Evolutionary conservation across 2,329 filamentous ascomycete genomes (phyloP).

Genomic region (Aspergillus sergii): DNA sequence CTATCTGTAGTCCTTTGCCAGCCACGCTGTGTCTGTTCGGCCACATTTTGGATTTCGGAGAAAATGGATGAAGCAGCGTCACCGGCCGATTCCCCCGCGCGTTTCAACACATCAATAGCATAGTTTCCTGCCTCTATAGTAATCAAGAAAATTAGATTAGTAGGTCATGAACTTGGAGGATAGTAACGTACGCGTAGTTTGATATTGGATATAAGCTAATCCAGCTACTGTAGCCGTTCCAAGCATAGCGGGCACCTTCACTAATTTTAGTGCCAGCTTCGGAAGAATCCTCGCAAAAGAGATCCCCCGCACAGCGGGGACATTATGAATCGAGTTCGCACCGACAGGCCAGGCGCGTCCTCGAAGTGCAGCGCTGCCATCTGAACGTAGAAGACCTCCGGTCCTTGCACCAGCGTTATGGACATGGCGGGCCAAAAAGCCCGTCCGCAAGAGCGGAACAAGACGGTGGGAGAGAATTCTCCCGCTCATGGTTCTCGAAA

Average conservation of each 20-base stretch:
- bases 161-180: not conserved
- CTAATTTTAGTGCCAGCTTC: constrained; percentile 86
- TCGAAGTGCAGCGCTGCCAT: constrained; percentile 63
- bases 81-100: constrained; percentile 71
- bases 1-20: constrained; percentile 84
- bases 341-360: constrained; percentile 76
- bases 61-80: constrained; percentile 71
- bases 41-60: constrained; percentile 71
- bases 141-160: constrained; percentile 12
- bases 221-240: constrained; percentile 85
- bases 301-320: constrained; percentile 64
- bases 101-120: constrained; percentile 73
- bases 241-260: constrained; percentile 85
- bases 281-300: constrained; percentile 74
- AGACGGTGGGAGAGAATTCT: constrained; percentile 76
- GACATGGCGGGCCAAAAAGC: constrained; percentile 62
- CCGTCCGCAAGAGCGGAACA: constrained; percentile 66
- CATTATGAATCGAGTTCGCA: constrained; percentile 79
- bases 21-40: constrained; percentile 75
- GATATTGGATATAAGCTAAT: constrained; percentile 92
- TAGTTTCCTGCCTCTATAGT: constrained; percentile 71
- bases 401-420: constrained; percentile 64
- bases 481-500: constrained; percentile 63
- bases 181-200: constrained; percentile 73
- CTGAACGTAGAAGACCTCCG: constrained; percentile 68